phyloP scores from a whole-genome alignment of 306 rosid genomes.

The Casuarina cunninghamiana region DNA sequence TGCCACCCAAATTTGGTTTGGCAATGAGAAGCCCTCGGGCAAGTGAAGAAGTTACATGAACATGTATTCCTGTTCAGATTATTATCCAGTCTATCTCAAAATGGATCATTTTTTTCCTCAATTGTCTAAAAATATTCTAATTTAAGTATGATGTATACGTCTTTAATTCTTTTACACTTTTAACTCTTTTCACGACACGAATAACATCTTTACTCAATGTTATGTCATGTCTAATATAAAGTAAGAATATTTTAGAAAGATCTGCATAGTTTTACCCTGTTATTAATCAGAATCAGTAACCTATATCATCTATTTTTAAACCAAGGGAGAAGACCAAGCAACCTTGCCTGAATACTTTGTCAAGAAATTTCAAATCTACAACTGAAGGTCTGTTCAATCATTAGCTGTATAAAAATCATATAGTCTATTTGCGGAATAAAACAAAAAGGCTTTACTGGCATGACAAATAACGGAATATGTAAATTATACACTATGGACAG shows the following conservation, averaged over 20 bases:
- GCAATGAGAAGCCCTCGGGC: background rate
- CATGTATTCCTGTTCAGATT: background rate
- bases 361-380: no score
- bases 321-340: background rate
- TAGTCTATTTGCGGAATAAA: no score
- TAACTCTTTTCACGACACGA: no score
- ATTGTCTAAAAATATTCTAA: background rate
- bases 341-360: background rate
- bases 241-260: background rate
- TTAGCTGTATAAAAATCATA: no score
- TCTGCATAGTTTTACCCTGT: background rate
- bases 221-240: background rate
- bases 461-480: no score
- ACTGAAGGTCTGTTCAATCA: no score
- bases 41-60: background rate
- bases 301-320: background rate
- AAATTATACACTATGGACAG: no score
- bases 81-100: background rate
- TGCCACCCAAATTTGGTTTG: background rate
- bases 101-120: background rate
- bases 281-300: no score
- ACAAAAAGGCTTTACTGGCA: no score
- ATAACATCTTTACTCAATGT: background rate
- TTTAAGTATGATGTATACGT: no score
- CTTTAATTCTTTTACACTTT: no score